Base-by-base conservation (phyloP, 1,139 yeast genomes). In the Candida sanyaensis region DNA sequence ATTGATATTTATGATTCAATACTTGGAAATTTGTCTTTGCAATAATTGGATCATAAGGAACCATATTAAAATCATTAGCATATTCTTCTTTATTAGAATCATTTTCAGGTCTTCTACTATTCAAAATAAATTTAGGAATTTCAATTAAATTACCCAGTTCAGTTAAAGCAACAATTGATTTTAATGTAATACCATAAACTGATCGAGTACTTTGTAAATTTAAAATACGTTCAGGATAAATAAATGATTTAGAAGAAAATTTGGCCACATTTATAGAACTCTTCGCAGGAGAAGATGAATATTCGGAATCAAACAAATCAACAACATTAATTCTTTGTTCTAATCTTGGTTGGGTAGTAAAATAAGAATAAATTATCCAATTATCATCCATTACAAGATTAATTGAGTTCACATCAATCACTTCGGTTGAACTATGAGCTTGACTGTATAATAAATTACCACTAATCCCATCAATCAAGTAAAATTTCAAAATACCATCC, bases 291-390 rank as follows among this genome's bases (percentile, higher is more conserved):
- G 43, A 6, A 55, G 40, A 60, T 59, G 64, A 42, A 44, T 55
- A 52, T 55, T 84, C 78, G 0, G 88, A 80, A 61, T 88, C 96
- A 65, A 83, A 93, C 43, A 93, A 66, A 63, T 93, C 98, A 61
- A 90, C 71, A 0, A 88, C 91, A 17, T 78, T 81, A 12, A 93
- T 62, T 56, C 86, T 78, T 50, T 84, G 81, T 46, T 83, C 82
- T 28, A 69, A 63, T 55, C 79, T 60, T 11, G 87, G 87, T 3
- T 64, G 64, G 2, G 64, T 63, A 44, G 83, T 73, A 62, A 77
- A 80, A 61, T 80, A 88, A 0, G 93, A 73, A 63, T 88, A 87
- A 4, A 88, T 77, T 11, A 90, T 70, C 90, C 96, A 92, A 64
- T 91, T 84, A 61, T 93, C 98, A 48, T 92, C 95, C 64, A 83